phyloP scores from a whole-genome alignment of 1,284 basidiomycete genomes.

The Bondarzewia mesenterica region DNA sequence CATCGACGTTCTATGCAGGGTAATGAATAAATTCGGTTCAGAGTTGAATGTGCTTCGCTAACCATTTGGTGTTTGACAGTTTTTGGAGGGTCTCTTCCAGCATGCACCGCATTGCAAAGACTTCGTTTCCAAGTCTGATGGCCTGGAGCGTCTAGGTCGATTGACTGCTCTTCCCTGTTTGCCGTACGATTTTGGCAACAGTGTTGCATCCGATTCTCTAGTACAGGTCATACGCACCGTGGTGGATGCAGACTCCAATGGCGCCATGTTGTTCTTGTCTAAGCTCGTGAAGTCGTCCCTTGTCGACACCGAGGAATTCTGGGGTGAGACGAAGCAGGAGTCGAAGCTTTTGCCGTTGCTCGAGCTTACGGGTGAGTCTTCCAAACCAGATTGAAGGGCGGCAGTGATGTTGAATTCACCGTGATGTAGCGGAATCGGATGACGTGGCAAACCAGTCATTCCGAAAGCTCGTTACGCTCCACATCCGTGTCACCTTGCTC shows the following conservation, averaged over 20 bases:
- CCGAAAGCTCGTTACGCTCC: conserved; percentile 70
- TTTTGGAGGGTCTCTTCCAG: conserved; percentile 92
- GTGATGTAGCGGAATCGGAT: conserved; percentile 34
- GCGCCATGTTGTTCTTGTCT: conserved; percentile 69
- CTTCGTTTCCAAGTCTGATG: conserved; percentile 74
- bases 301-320: conserved; percentile 64
- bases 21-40: conserved; percentile 19
- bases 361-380: conserved; percentile 38
- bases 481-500: conserved; percentile 76
- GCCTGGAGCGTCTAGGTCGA: conserved; percentile 68
- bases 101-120: conserved; percentile 86
- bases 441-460: conserved; percentile 60
- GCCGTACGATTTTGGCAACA: conserved; percentile 84
- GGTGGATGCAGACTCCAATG: conserved; percentile 77
- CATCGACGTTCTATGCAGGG: conserved; percentile 70
- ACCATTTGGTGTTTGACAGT: conserved; percentile 42
- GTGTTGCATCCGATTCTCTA: conserved; percentile 76
- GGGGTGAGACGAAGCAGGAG: conserved; percentile 43
- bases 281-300: conserved; percentile 69
- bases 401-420: conserved; percentile 5
- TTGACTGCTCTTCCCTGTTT: conserved; percentile 82
- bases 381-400: neutral
- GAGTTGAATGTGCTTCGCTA: no score
- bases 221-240: conserved; percentile 85
- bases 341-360: conserved; percentile 59